These are phyloP conservation scores for Zygoascus bituminiphila DNA, from an alignment of 805 yeast species.

Conservation along the genomic window DNA sequence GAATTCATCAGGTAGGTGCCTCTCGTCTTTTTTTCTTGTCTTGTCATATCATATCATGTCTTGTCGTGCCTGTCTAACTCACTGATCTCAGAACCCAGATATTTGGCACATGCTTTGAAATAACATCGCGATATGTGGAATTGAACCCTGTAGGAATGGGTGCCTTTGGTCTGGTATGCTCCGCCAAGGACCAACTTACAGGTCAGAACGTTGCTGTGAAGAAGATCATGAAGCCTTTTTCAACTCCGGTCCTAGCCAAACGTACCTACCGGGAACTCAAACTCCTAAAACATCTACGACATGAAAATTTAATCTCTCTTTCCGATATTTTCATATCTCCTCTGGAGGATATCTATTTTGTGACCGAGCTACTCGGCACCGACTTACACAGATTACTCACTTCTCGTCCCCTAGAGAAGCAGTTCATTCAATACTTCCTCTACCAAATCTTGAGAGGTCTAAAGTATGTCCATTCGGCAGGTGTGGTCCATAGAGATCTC, in stretches of 20 bases:
- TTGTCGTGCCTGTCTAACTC: neutral
- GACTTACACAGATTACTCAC: slow-evolving; percentile 87
- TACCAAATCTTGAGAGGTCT: slow-evolving; percentile 87
- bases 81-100: slow-evolving; percentile 61
- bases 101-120: slow-evolving; percentile 91
- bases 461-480: slow-evolving; percentile 86
- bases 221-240: slow-evolving; percentile 95
- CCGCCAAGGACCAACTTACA: slow-evolving; percentile 87
- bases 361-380: slow-evolving; percentile 94
- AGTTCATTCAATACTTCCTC: slow-evolving; percentile 91
- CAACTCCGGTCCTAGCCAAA: slow-evolving; percentile 89
- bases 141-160: slow-evolving; percentile 99
- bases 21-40: neutral
- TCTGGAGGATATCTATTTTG: slow-evolving; percentile 88
- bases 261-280: slow-evolving; percentile 95
- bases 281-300: slow-evolving; percentile 83
- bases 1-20: slow-evolving; percentile 23
- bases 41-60: neutral
- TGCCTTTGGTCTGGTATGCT: slow-evolving; percentile 95
- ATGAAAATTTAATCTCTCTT: slow-evolving; percentile 86
- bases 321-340: slow-evolving; percentile 94
- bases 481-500: slow-evolving; percentile 83
- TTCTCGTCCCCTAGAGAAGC: slow-evolving; percentile 89
- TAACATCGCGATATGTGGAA: slow-evolving; percentile 79
- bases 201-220: slow-evolving; percentile 93